Conservation (phyloP, 2,329 filamentous ascomycete species). For the Dryadomyces quercivorus region DNA sequence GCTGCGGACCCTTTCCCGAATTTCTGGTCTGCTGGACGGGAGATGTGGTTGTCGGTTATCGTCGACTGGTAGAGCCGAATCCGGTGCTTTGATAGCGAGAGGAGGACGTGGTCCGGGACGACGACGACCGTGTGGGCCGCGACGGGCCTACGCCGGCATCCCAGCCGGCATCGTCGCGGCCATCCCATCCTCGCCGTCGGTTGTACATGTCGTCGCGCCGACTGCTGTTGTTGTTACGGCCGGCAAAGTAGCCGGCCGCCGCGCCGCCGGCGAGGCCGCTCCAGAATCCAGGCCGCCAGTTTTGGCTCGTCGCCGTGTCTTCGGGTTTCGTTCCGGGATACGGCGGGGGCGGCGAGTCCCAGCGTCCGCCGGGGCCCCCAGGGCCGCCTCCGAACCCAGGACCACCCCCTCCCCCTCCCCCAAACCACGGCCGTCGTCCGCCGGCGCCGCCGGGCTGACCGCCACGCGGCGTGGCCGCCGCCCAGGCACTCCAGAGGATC, state of each 20-base stretch:
- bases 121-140: constrained; percentile 20
- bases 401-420: constrained; percentile 22
- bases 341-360: constrained; percentile 36
- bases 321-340: constrained; percentile 30
- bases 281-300: constrained; percentile 68
- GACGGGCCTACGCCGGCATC: constrained; percentile 11
- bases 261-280: constrained; percentile 54
- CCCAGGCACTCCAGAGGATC: constrained; percentile 48
- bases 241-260: constrained; percentile 55
- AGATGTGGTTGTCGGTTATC: constrained; percentile 21
- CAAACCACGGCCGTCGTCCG: constrained; percentile 24
- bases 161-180: constrained; percentile 19
- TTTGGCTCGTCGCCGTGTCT: constrained; percentile 16
- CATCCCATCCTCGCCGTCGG: constrained; percentile 15
- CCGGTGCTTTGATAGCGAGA: constrained; percentile 56
- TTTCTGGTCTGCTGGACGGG: too few species aligned
- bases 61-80: constrained; percentile 56
- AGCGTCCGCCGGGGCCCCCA: constrained; percentile 23
- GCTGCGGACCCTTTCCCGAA: not conserved
- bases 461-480: constrained; percentile 8
- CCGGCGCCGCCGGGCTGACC: constrained; percentile 16
- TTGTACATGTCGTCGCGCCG: constrained; percentile 11
- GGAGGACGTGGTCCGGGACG: constrained; percentile 22
- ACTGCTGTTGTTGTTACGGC: constrained; percentile 27
- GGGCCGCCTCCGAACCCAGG: constrained; percentile 18